phyloP scores from a whole-genome alignment of 148 eudicot species.

The Polygonum aviculare region DNA sequence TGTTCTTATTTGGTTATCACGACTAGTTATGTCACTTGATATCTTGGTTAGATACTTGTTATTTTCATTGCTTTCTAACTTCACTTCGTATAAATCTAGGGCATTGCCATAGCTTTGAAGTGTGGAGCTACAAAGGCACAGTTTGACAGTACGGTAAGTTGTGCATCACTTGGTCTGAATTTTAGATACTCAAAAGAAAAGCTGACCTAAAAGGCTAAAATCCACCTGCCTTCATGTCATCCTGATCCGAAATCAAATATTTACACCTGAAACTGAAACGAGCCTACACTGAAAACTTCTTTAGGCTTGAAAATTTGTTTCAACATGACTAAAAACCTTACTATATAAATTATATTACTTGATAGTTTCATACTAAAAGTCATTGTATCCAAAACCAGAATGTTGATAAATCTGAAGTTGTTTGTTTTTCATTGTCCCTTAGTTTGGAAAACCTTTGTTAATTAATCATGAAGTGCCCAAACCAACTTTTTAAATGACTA shows the following conservation, averaged over 20 bases:
- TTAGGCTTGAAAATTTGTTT: not conserved
- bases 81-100: conserved; percentile 30
- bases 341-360: not conserved
- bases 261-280: not conserved
- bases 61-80: not conserved
- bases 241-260: not conserved
- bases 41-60: not conserved
- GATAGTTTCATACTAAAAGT: not conserved
- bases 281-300: not conserved
- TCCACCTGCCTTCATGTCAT: not conserved
- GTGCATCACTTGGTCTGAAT: not conserved
- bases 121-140: conserved; percentile 98
- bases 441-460: too few species aligned
- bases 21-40: not conserved
- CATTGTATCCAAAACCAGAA: too few species aligned
- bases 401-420: too few species aligned
- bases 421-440: too few species aligned
- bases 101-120: conserved; percentile 92
- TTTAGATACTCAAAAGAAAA: too few species aligned
- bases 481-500: too few species aligned
- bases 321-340: not conserved
- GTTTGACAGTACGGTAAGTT: conserved; percentile 87
- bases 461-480: too few species aligned
- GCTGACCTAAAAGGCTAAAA: not conserved
- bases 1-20: not conserved